These are phyloP conservation scores for Trichoderma breve DNA, from an alignment of 2,329 filamentous ascomycete genomes.

Conservation along the genomic window DNA sequence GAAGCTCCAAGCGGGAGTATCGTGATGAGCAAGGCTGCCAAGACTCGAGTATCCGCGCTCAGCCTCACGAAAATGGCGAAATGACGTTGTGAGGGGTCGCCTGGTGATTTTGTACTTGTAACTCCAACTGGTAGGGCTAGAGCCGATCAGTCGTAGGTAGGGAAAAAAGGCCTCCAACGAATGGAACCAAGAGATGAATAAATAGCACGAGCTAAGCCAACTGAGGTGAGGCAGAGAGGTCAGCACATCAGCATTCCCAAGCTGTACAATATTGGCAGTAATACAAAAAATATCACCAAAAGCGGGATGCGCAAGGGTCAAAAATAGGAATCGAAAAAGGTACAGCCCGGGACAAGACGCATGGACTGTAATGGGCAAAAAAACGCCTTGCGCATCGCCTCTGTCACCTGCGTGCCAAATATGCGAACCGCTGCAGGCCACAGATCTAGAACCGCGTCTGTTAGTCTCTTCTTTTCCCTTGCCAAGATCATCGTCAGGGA, in stretches of 20 bases:
- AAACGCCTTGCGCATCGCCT: conserved; percentile 8
- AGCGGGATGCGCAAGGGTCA: neutral
- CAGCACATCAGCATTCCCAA: neutral
- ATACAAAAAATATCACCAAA: neutral
- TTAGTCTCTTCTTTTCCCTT: neutral
- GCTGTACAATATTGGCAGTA: neutral
- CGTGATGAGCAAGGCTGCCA: conserved; percentile 10
- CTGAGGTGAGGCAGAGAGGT: neutral
- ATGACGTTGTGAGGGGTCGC: conserved; percentile 17
- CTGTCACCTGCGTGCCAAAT: neutral
- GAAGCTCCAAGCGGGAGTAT: neutral
- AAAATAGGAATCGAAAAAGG: neutral
- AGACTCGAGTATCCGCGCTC: conserved; percentile 4
- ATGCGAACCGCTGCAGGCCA: conserved; percentile 14
- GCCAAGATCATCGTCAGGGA: neutral
- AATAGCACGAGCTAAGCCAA: neutral
- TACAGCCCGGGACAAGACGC: neutral
- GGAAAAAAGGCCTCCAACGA: neutral
- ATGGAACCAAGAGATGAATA: neutral
- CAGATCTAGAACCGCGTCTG: conserved; percentile 10
- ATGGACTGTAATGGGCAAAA: neutral
- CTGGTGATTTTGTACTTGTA: neutral
- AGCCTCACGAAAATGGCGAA: neutral
- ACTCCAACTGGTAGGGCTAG: neutral
- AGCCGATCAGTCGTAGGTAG: neutral